Evolutionary conservation across 2,329 filamentous ascomycete genomes (phyloP), one percentile per base, ranked within the genome.

Genomic region (Chalara sp.): DNA sequence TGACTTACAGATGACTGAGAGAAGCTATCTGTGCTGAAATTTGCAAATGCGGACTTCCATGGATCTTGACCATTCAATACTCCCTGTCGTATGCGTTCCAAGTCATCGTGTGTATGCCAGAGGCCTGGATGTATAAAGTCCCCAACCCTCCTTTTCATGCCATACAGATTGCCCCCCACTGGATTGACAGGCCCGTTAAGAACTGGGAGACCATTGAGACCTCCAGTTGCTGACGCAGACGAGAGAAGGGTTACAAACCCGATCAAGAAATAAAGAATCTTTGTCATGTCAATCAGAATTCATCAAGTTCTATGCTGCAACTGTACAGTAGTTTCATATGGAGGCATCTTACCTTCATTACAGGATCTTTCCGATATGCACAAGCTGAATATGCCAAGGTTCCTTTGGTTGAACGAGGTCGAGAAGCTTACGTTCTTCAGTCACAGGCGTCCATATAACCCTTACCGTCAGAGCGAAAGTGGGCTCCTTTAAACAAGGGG

Each of bases 111-210:
- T 1, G 63, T 64, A 50, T 67, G 64, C 63, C 64, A 67, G 6
- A 67, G 51, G 6, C 64, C 64, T 1, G 64, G 64, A 46, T 66
- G 64, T 2, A 63, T 48, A 37, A 67, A 67, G 5, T 65, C 61
- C 35, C 49, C 47, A n/a, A 79, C 79, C 66, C 69, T 72, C 53
- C 75, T 76, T 61, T 76, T 79, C 54, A 66, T 79, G 50, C 75
- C 75, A 21, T 63, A 72, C 6, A 50, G 29, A 44, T 51, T 49
- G 4, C 56, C 57, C 7, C 53, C 30, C 12, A 51, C n/a, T 35
- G 47, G 54, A 21, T 21, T 21, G 29, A 62, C 56, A 28, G 60
- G 60, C 5, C 61, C 61, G 44, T 63, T 63, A 12, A 63, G 56
- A 13, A 59, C 47, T 6, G 61, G 61, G n/a, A 63, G 35, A 13